Evolutionary conservation across 306 rosid species (phyloP), one percentile per base, ranked within the genome.

Genomic region (Nissolia schottii): DNA sequence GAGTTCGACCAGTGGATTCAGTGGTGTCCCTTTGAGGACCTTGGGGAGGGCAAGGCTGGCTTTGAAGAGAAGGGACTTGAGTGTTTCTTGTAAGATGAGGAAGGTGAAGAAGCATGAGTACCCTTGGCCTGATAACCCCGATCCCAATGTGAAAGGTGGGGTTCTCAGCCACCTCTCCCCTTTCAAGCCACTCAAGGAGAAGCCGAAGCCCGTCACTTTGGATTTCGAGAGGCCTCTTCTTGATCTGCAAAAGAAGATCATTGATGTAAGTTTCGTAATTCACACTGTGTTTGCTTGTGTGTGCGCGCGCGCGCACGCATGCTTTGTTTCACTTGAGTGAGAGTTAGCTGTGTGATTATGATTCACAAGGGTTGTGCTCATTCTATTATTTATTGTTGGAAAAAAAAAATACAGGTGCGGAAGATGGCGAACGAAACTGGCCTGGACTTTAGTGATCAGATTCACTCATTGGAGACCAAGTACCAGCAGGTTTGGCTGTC

Each of bases 391-490:
- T 46, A 73, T 72, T 57, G 8, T 76, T 58, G 82, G 18, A 55
- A 54, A 41, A 41, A n/a, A n/a, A n/a, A n/a, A n/a, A n/a, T n/a
- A 68, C 76, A 91, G 99, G 88, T 94, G 74, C 86, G 87, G 83
- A 87, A 88, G 83, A 86, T 89, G 97, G 99, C 97, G 0, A 54
- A 78, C 6, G 96, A 91, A 77, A 89, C 97, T 57, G 97, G 96
- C 28, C 65, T 94, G 84, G 99, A 94, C 84, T 94, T 94, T 83
- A 82, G 84, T 56, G 93, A 89, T 85, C 97, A 94, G 82, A 94
- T 94, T 81, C 28, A 43, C 56, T 75, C 75, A 0, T 82, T 94
- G 79, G 99, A 94, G 86, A 58, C 61, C 13, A 91, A 94, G 72
- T 89, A 94, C 67, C 83, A 80, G 0, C 92, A 89, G 99, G 99